Conservation (phyloP, 1,139 yeast species). For the Suhomyces kunorum region DNA sequence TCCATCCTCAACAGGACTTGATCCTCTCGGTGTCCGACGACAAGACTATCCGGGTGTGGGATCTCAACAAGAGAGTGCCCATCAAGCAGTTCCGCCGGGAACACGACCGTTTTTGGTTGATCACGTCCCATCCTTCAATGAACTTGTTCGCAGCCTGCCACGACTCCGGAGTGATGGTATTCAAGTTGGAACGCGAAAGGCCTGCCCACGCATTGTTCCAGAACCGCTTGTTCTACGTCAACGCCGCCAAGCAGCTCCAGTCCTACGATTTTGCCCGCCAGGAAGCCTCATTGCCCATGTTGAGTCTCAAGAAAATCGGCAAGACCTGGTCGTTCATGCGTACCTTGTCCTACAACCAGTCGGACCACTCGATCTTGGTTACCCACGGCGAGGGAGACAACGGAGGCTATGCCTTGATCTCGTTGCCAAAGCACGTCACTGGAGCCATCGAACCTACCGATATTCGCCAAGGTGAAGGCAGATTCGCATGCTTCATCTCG, state of each 20-base stretch:
- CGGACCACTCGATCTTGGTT: constrained; percentile 83
- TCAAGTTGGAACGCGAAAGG: constrained; percentile 95
- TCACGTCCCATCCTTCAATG: constrained; percentile 84
- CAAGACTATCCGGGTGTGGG: constrained; percentile 98
- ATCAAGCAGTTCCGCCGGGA: constrained; percentile 95
- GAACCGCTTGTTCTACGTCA: constrained; percentile 69
- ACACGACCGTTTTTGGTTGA: constrained; percentile 91
- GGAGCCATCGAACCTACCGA: constrained; percentile 92
- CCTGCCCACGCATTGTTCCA: constrained; percentile 83
- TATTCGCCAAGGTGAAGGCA: constrained; percentile 77
- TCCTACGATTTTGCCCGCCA: constrained; percentile 64
- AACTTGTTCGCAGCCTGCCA: constrained; percentile 96
- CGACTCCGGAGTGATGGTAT: constrained; percentile 97
- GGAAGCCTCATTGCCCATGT: constrained; percentile 73
- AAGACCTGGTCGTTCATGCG: constrained; percentile 85
- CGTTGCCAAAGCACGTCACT: constrained; percentile 82
- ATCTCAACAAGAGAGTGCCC: constrained; percentile 87
- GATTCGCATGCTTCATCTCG: constrained; percentile 85
- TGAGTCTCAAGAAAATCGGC: constrained; percentile 82
- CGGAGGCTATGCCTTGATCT: constrained; percentile 69
- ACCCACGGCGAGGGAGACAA: constrained; percentile 72
- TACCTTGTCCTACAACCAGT: constrained; percentile 85
- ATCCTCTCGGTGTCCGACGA: constrained; percentile 95
- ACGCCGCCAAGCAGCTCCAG: constrained; percentile 85
- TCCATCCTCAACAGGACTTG: constrained; percentile 92